Percentiles rank a stretch among this genome's conserved stretches.
These are phyloP conservation scores for Infundibulicybe gibba DNA, from an alignment of 768 basidiomycete species.

Conservation along the genomic window DNA sequence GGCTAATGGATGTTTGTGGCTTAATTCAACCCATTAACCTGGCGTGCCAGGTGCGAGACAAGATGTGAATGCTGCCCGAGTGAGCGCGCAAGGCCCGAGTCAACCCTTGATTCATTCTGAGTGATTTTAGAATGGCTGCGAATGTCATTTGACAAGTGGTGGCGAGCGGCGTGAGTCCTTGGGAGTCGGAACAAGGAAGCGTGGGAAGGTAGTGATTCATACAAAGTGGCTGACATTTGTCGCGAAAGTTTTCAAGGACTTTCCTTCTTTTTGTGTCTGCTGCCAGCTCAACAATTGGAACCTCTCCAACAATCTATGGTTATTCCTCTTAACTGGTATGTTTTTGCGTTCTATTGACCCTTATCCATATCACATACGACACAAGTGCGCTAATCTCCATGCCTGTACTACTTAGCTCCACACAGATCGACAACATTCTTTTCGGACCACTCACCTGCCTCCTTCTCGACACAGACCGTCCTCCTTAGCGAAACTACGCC, in stretches of 20 bases:
- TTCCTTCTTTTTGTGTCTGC: not conserved
- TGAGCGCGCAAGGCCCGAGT: no score
- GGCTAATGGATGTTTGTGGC: no score
- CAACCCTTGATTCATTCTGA: no score
- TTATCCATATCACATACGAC: constrained; percentile 1
- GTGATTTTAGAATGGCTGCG: no score
- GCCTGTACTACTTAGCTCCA: constrained; percentile 31
- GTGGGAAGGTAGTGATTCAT: constrained; percentile 11
- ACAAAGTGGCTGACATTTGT: constrained; percentile 6
- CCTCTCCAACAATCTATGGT: constrained; percentile 47
- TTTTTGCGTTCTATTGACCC: constrained; percentile 5
- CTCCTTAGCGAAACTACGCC: constrained; percentile 54
- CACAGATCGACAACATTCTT: constrained; percentile 52
- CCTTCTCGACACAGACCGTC: constrained; percentile 70
- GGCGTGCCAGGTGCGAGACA: no score
- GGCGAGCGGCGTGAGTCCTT: no score
- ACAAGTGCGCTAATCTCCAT: constrained; percentile 4
- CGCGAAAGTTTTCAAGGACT: constrained; percentile 1
- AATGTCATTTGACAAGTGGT: no score
- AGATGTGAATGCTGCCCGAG: no score
- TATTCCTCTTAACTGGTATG: constrained; percentile 36
- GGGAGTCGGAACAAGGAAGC: not conserved
- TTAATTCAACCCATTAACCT: no score
- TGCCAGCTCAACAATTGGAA: constrained; percentile 7
- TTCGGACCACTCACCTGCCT: constrained; percentile 57